Conservation (phyloP, 441 rosid genomes). For the Eruca vesicaria region DNA sequence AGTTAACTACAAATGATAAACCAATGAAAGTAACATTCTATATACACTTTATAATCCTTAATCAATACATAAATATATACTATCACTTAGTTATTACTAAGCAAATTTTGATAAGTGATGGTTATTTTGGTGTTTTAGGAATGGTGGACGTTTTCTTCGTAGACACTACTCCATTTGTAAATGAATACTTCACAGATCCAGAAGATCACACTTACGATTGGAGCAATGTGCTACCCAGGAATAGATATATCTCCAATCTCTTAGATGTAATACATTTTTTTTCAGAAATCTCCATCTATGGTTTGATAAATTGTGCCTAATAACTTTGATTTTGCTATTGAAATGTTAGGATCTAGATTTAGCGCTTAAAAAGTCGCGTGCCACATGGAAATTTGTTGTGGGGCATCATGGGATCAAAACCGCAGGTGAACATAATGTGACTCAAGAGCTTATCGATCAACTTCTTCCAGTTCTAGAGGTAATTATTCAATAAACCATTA, state of each 20-base stretch:
- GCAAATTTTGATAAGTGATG: neutral
- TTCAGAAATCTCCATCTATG: neutral
- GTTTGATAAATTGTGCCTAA: neutral
- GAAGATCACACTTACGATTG: conserved; percentile 63
- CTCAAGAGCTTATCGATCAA: no score
- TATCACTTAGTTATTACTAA: neutral
- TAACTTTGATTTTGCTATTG: neutral
- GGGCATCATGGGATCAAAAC: no score
- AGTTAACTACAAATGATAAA: no score
- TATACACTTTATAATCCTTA: no score
- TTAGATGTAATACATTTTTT: conserved; percentile 39
- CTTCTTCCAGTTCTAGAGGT: no score
- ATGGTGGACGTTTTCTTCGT: conserved; percentile 71
- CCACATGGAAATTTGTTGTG: no score
- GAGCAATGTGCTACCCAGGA: conserved; percentile 57
- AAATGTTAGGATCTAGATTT: conserved; percentile 49
- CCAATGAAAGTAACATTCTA: no score
- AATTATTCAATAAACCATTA: no score
- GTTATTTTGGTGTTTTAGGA: conserved; percentile 30
- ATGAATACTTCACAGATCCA: conserved; percentile 53
- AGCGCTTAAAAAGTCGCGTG: conserved; percentile 42
- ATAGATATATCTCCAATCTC: conserved; percentile 50
- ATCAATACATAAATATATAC: no score
- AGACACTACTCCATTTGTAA: conserved; percentile 79
- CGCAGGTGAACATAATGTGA: no score